Conservation (phyloP, 225 moss, liverwort and hornwort genomes). For the Polytrichum formosum region DNA sequence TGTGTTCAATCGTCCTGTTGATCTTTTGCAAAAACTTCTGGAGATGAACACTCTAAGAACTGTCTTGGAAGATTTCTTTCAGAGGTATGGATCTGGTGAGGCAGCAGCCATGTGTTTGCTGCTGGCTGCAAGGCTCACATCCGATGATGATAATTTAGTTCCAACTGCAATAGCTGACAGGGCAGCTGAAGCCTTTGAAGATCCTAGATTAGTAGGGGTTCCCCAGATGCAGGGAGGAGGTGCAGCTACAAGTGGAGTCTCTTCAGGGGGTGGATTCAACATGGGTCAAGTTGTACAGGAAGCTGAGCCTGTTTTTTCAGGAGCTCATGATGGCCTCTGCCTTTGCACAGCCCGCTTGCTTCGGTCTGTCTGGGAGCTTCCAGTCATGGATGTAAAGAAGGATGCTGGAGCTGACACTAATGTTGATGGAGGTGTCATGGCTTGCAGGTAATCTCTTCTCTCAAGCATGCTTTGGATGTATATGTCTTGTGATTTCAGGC, state of each 20-base stretch:
- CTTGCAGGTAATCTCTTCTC: slow-evolving; percentile 52
- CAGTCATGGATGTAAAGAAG: slow-evolving; percentile 78
- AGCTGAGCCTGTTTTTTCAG: slow-evolving; percentile 92
- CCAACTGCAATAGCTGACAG: slow-evolving; percentile 61
- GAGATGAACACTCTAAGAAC: slow-evolving; percentile 62
- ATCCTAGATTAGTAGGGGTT: slow-evolving; percentile 86
- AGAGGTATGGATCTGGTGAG: slow-evolving; percentile 87
- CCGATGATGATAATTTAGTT: slow-evolving; percentile 85
- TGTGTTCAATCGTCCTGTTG: slow-evolving; percentile 88
- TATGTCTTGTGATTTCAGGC: background rate
- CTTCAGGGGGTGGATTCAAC: slow-evolving; percentile 73
- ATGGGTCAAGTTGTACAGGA: slow-evolving; percentile 89
- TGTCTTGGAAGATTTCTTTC: slow-evolving; percentile 91
- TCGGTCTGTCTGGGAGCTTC: slow-evolving; percentile 92
- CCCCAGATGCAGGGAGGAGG: slow-evolving; percentile 90
- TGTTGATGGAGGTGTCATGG: slow-evolving; percentile 68
- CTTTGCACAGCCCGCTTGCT: slow-evolving; percentile 89
- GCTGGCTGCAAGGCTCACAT: slow-evolving; percentile 84
- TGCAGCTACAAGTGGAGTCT: slow-evolving; percentile 57
- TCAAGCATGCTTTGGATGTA: background rate
- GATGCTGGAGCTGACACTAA: slow-evolving; percentile 54
- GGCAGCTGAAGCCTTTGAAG: slow-evolving; percentile 96
- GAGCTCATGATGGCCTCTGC: slow-evolving; percentile 96
- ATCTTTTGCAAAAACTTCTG: slow-evolving; percentile 83
- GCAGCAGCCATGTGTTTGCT: slow-evolving; percentile 98